Conservation (phyloP, 495 filamentous ascomycete genomes). For the Talaromyces stipitatus region DNA sequence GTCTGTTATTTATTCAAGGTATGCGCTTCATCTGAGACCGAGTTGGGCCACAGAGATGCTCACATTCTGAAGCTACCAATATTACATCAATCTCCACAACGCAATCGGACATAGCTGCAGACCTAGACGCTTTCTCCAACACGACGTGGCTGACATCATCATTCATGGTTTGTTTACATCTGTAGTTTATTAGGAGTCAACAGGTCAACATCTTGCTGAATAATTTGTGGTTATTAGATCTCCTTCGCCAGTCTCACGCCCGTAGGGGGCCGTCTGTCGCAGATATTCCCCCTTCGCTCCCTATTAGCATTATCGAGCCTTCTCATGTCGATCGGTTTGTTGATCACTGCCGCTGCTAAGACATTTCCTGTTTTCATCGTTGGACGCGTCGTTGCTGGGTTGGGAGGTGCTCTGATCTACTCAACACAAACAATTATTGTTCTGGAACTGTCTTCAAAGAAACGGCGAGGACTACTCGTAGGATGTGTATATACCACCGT, state of each 20-base stretch:
- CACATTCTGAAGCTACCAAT: conserved; percentile 48
- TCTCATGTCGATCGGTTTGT: conserved; percentile 51
- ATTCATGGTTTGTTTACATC: conserved; percentile 39
- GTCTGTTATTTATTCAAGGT: background rate
- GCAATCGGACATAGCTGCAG: conserved; percentile 62
- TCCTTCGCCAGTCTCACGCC: conserved; percentile 60
- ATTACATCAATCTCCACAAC: conserved; percentile 71
- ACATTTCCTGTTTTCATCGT: conserved; percentile 54
- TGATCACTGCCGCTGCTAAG: conserved; percentile 52
- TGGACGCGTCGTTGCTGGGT: conserved; percentile 55
- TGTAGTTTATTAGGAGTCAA: background rate
- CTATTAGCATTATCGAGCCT: conserved; percentile 50
- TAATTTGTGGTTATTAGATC: conserved; percentile 38
- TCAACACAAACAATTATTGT: conserved; percentile 61
- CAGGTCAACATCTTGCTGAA: background rate
- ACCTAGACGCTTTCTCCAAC: conserved; percentile 61
- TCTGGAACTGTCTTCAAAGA: conserved; percentile 56
- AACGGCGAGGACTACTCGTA: conserved; percentile 59
- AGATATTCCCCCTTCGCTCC: conserved; percentile 57
- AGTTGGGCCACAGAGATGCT: background rate
- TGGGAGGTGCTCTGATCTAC: conserved; percentile 60
- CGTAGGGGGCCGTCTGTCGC: conserved; percentile 55
- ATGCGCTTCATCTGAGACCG: background rate
- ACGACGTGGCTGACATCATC: conserved; percentile 71
- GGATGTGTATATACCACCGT: conserved; percentile 59